Base-by-base conservation (phyloP, 1,139 yeast genomes). In the Yamadazyma oceani region DNA sequence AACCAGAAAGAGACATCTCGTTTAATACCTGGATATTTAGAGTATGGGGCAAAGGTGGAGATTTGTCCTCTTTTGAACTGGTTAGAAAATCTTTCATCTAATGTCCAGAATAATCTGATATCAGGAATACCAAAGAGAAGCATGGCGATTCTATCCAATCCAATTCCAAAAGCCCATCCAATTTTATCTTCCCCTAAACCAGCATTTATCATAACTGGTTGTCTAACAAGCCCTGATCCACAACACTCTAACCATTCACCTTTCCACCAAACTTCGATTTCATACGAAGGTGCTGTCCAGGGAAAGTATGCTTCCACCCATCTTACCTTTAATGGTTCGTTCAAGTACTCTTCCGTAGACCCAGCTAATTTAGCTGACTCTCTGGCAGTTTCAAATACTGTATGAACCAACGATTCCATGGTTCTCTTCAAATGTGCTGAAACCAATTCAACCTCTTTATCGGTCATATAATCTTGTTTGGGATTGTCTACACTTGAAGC, bases 281-380 rank as follows among this genome's bases (percentile, higher is more conserved):
- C 97, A 92, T 96, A 92, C 24, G 96, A 87, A 5, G 99, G 99
- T 1, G 95, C 81, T 2, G 99, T 92, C 97, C 97, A 92, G 4
- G 99, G 99, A 67, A 92, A 92, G 54, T 83, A 88, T 0, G 95
- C 96, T 56, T 87, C 95, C 23, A 89, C 86, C 99, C 99, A 92
- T 48, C 97, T 75, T 12, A 90, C 87, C 55, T 78, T 82, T 48
- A 94, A 72, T 5, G 96, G 96, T 50, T 83, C 85, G 46, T 77
- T 75, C 44, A 82, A 65, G 48, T 80, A 83, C 3, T 77, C 79
- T 25, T 75, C 79, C 28, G 78, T 68, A 2, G 77, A 69, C 1
- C 94, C 94, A 1, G 87, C 81, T 17, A 74, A 58, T 44, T 75
- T 73, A 10, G 92, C 94, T 1, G 88, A 78, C 40, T 66, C 73